Base-by-base conservation (phyloP, 1,284 basidiomycete genomes). In the Meripilus lineatus region DNA sequence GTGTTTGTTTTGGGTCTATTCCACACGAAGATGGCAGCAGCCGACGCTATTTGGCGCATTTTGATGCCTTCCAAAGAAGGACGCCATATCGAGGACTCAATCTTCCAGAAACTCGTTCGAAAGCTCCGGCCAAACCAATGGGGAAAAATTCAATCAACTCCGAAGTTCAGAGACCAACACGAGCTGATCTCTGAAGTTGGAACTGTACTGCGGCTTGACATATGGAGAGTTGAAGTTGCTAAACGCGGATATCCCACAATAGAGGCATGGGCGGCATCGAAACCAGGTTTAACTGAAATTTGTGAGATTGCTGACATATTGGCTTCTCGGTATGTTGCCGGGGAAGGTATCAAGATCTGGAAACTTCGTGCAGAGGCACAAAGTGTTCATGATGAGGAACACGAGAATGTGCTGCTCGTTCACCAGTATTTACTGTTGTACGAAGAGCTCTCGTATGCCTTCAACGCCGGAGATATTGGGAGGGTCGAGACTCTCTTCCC, bases 381-480 rank as follows among this genome's bases (percentile, higher is more conserved):
- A 10, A n/a, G 17, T 1, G 36, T 45, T 14, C 53, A 58, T 2
- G 68, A 71, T 42, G 42, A 30, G 28, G 10, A 30, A n/a, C n/a
- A 30, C n/a, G 28, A 30, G n/a, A 69, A 70, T 32, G 45, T 50
- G 0, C 24, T 61, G 1, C 43, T 68, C 0, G 38, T 40, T 4
- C 46, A 64, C 0, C 47, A 62, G 21, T 55, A 66, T 24, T 57
- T 61, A 18, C 47, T 68, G 0, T 52, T 67, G 0, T 65, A 68
- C 35, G 56, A 64, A 32, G 63, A 67, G 32, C 43, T 65, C 0
- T 48, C 53, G 2, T 55, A 61, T 40, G 58, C 64, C 0, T 52
- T 66, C 52, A 65, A 66, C 28, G 30, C 47, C 2, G 65, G 69
- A 0, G 67, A 69, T 38, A 65, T 71, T 43, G 65, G 67, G 0